phyloP scores from a whole-genome alignment of 2,329 filamentous ascomycete species.

The Thermothelomyces thermophilus region DNA sequence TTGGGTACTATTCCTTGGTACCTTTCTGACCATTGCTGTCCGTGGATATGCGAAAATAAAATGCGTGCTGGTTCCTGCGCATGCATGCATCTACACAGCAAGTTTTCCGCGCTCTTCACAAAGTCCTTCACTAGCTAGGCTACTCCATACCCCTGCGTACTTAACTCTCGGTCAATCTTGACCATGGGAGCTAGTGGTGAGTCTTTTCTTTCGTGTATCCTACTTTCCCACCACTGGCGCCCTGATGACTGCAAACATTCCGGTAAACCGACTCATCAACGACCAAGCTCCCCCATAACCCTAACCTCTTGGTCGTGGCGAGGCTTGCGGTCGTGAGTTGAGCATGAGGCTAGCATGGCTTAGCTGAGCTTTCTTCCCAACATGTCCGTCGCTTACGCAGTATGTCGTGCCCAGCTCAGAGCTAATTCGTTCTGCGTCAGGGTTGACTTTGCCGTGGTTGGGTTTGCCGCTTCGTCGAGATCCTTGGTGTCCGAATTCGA shows the following conservation, averaged over 20 bases:
- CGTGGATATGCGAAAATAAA: too few relatives aligned
- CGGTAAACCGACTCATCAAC: conserved; percentile 29
- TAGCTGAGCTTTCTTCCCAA: conserved; percentile 11
- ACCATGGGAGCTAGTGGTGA: too few relatives aligned
- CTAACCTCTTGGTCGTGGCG: background rate
- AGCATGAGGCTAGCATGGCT: conserved; percentile 21
- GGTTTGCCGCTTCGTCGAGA: too few relatives aligned
- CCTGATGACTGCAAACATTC: conserved; percentile 25
- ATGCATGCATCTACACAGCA: too few relatives aligned
- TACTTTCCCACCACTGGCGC: conserved; percentile 11
- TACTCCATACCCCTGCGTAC: too few relatives aligned
- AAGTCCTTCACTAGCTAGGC: too few relatives aligned
- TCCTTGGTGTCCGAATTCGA: too few relatives aligned
- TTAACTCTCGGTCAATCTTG: too few relatives aligned
- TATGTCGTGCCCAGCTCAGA: background rate
- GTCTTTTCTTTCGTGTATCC: conserved; percentile 11
- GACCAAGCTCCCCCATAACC: background rate
- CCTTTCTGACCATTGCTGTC: too few relatives aligned
- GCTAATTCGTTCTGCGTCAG: conserved; percentile 5
- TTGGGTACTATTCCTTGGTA: too few relatives aligned
- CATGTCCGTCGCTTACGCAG: background rate
- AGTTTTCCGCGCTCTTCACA: too few relatives aligned
- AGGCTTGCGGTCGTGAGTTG: conserved; percentile 17
- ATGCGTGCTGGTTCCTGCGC: too few relatives aligned
- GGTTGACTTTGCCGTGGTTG: background rate